Percentiles rank a stretch among this genome's conserved stretches.
phyloP scores from a whole-genome alignment of 164 flowering plant species.

The Stephania cephalantha region DNA sequence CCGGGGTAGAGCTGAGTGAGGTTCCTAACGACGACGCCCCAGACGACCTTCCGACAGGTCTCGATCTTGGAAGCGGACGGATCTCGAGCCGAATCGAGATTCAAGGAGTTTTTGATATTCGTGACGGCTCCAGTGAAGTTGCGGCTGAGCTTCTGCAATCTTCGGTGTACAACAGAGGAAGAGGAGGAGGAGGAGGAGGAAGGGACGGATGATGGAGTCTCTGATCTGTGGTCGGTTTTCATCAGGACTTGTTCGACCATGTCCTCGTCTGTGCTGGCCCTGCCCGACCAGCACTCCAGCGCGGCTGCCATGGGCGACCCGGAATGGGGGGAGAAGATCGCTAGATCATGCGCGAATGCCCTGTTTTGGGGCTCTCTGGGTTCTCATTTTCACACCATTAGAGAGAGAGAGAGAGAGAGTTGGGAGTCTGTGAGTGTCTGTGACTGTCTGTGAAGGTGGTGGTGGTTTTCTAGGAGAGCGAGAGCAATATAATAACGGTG shows the following conservation, averaged over 20 bases:
- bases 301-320: constrained; percentile 73
- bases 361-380: neutral
- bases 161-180: constrained; percentile 53
- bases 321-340: neutral
- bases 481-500: neutral
- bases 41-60: constrained; percentile 45
- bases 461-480: neutral
- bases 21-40: constrained; percentile 76
- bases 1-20: constrained; percentile 90
- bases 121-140: constrained; percentile 77
- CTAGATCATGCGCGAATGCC: neutral
- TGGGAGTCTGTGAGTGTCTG: neutral
- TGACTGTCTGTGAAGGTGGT: neutral
- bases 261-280: constrained; percentile 81
- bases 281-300: constrained; percentile 88
- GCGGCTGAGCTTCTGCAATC: constrained; percentile 60
- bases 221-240: constrained; percentile 73
- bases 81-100: constrained; percentile 56
- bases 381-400: neutral
- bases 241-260: constrained; percentile 83
- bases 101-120: constrained; percentile 67
- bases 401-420: constrained; percentile 1
- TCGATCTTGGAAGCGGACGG: constrained; percentile 30
- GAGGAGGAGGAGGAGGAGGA: neutral
- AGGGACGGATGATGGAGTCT: constrained; percentile 18